phyloP scores from a whole-genome alignment of 192 early-diverging fungal genomes.

The Bifiguratus adelaidae region DNA sequence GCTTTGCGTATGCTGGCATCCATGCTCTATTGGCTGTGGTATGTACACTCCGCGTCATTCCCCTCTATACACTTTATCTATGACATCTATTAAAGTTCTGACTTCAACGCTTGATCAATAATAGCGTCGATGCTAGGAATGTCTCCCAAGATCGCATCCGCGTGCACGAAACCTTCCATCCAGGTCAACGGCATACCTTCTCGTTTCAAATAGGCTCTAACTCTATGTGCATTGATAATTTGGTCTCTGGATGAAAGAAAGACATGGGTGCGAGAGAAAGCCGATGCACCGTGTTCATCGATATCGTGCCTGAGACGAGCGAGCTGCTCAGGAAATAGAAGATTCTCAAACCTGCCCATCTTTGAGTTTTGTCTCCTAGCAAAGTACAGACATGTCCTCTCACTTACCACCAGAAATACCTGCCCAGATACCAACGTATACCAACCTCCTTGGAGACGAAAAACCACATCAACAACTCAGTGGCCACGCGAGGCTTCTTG shows the following conservation, averaged over 20 bases:
- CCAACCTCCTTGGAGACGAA: conserved; percentile 5
- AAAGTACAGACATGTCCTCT: not conserved
- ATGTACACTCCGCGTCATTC: too few species aligned
- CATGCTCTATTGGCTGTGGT: too few species aligned
- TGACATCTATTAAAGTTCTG: too few species aligned
- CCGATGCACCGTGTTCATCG: not conserved
- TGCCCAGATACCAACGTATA: conserved; percentile 6
- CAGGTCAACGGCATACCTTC: not conserved
- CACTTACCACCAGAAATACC: conserved; percentile 11
- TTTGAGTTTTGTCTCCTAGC: not conserved
- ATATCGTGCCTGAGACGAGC: not conserved
- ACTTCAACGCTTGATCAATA: too few species aligned
- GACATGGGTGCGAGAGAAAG: not conserved
- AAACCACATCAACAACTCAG: conserved; percentile 3
- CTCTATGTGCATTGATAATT: conserved; percentile 5
- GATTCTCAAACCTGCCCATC: conserved; percentile 3
- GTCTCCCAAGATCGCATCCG: conserved; percentile 2
- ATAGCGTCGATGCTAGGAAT: too few species aligned
- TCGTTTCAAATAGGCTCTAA: not conserved
- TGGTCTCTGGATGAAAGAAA: conserved; percentile 4
- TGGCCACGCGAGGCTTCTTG: not conserved
- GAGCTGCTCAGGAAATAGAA: conserved; percentile 5
- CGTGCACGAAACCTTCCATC: conserved; percentile 3
- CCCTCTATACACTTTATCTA: too few species aligned
- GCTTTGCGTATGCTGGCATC: too few species aligned